These are phyloP conservation scores for Aspergillus persii DNA, from an alignment of 2,329 filamentous ascomycete genomes.

Conservation along the genomic window DNA sequence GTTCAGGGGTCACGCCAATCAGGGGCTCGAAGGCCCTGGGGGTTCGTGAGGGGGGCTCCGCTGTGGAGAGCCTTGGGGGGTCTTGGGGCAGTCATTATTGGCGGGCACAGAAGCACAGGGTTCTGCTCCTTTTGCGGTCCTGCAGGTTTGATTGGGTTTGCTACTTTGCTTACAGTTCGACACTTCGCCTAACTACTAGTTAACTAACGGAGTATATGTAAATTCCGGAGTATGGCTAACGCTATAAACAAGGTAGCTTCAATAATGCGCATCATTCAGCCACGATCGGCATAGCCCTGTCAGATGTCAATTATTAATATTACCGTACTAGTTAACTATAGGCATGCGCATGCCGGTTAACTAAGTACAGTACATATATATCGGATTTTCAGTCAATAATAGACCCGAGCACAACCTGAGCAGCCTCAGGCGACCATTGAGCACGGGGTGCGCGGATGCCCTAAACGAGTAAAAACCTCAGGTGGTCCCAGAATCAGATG, in stretches of 20 bases:
- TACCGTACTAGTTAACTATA: not conserved
- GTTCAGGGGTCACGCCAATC: not conserved
- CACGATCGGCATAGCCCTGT: not conserved
- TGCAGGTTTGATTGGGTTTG: not conserved
- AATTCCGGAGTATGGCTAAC: too few species aligned
- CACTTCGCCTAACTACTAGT: not conserved
- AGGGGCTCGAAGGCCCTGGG: constrained; percentile 3
- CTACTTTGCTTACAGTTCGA: too few species aligned
- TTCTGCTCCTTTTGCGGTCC: not conserved
- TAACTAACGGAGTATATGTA: not conserved
- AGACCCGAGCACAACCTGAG: not conserved
- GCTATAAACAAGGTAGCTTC: not conserved
- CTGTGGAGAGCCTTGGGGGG: not conserved
- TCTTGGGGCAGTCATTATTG: too few species aligned
- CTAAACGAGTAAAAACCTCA: too few species aligned
- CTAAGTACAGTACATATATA: too few species aligned
- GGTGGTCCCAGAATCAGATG: too few species aligned
- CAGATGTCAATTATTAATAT: not conserved
- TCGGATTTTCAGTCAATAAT: not conserved
- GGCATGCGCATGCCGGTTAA: too few species aligned
- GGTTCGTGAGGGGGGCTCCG: constrained; percentile 13
- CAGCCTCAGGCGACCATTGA: too few species aligned
- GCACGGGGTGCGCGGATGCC: too few species aligned
- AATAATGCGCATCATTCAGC: not conserved
- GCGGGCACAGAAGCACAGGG: not conserved